Percentiles rank a stretch among this genome's conserved stretches.
These are phyloP conservation scores for Prinsepia uniflora DNA, from an alignment of 306 rosid genomes.

Conservation along the genomic window DNA sequence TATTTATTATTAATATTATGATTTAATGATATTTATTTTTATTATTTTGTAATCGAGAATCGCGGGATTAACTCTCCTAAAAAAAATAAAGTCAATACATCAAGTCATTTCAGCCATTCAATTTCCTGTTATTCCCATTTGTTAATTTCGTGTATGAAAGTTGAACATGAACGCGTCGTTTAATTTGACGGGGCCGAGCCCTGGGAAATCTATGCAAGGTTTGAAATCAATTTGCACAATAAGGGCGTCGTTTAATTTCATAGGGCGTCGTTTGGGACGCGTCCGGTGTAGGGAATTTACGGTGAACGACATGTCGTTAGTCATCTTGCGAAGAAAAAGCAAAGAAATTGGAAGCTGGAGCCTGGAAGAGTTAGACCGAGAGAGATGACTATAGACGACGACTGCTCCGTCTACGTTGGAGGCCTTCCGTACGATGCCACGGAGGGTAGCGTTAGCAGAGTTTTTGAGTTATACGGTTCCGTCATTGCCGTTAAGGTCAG, in stretches of 20 bases:
- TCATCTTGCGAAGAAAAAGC: neutral
- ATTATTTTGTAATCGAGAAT: too few relatives aligned
- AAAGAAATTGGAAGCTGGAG: neutral
- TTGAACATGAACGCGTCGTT: neutral
- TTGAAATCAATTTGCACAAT: neutral
- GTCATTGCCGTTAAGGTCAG: slow-evolving; percentile 79
- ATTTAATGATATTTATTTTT: too few relatives aligned
- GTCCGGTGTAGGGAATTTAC: too few relatives aligned
- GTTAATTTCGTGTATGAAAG: neutral
- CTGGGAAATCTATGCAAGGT: neutral
- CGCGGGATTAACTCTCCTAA: too few relatives aligned
- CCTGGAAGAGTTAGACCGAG: neutral
- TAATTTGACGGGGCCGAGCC: neutral
- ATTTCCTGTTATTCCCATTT: too few relatives aligned
- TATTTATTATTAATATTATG: too few relatives aligned
- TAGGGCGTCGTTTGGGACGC: too few relatives aligned
- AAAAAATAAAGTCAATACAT: too few relatives aligned
- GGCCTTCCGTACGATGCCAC: slow-evolving; percentile 80
- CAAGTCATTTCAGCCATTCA: too few relatives aligned
- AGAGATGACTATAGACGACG: slow-evolving; percentile 77
- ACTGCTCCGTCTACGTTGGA: slow-evolving; percentile 81
- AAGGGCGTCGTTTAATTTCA: neutral
- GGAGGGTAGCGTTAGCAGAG: slow-evolving; percentile 58
- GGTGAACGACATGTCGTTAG: neutral
- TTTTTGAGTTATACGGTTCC: slow-evolving; percentile 76